phyloP scores from a whole-genome alignment of 805 yeast species.

The Lachancea quebecensis region DNA sequence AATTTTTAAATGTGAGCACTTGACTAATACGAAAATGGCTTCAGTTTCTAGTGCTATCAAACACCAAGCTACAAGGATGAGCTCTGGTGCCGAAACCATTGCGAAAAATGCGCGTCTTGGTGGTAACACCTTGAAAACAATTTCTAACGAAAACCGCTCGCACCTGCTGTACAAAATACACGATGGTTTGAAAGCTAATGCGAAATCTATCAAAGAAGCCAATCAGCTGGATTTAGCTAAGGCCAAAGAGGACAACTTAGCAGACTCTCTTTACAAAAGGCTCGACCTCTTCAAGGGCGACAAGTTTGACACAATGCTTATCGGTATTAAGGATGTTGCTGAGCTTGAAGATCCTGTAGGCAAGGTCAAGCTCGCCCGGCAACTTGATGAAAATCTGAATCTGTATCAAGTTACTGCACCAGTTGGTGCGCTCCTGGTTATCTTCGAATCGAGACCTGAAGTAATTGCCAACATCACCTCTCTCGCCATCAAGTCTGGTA shows the following conservation, averaged over 20 bases:
- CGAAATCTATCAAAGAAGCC: slow-evolving; percentile 60
- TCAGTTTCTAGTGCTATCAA: not conserved
- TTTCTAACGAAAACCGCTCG: slow-evolving; percentile 67
- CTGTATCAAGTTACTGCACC: slow-evolving; percentile 85
- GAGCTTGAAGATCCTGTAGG: slow-evolving; percentile 87
- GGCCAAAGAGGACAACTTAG: slow-evolving; percentile 55
- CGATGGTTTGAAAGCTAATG: slow-evolving; percentile 54
- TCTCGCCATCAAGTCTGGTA: slow-evolving; percentile 91
- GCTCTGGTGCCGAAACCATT: slow-evolving; percentile 53
- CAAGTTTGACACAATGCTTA: slow-evolving; percentile 88
- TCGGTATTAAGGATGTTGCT: slow-evolving; percentile 90
- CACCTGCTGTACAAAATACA: slow-evolving; percentile 65
- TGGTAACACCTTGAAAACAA: slow-evolving; percentile 73
- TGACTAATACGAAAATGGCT: not conserved
- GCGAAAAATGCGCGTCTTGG: slow-evolving; percentile 81
- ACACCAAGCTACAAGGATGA: slow-evolving; percentile 1
- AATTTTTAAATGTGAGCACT: not conserved
- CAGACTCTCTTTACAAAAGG: slow-evolving; percentile 72
- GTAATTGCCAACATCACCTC: slow-evolving; percentile 97
- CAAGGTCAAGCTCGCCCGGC: slow-evolving; percentile 72
- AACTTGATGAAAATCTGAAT: slow-evolving; percentile 84
- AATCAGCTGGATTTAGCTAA: slow-evolving; percentile 67
- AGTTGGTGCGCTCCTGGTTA: slow-evolving; percentile 85
- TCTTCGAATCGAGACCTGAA: slow-evolving; percentile 95
- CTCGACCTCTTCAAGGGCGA: slow-evolving; percentile 75